Conservation (phyloP, 495 filamentous ascomycete species). For the Lasiosphaeria miniovina region DNA sequence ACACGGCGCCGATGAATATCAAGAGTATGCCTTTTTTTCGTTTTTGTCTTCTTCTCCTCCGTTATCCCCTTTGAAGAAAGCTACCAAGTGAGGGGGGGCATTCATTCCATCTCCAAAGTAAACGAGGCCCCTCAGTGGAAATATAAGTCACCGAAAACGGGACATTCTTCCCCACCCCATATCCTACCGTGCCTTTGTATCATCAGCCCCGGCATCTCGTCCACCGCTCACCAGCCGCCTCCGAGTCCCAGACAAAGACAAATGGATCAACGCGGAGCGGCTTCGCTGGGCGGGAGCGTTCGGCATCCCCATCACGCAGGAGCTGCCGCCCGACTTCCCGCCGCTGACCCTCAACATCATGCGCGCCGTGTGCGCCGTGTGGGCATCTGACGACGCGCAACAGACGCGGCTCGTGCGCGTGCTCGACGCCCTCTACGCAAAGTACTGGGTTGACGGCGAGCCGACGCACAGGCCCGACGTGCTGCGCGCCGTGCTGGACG, state of each 20-base stretch:
- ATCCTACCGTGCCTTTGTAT: no score
- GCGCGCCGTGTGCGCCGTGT: slow-evolving; percentile 43
- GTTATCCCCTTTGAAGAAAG: background rate
- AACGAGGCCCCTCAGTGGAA: background rate
- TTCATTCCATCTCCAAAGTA: background rate
- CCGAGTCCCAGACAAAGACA: slow-evolving; percentile 57
- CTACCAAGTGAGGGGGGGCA: no score
- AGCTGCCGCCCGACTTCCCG: slow-evolving; percentile 58
- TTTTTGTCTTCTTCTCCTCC: background rate
- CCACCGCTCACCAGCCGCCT: background rate
- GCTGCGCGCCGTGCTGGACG: slow-evolving; percentile 44
- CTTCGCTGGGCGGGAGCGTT: slow-evolving; percentile 59
- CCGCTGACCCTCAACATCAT: slow-evolving; percentile 51
- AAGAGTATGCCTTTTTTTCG: slow-evolving; percentile 51
- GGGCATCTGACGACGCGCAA: slow-evolving; percentile 17
- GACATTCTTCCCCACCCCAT: background rate
- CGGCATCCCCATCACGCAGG: slow-evolving; percentile 53
- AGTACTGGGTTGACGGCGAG: slow-evolving; percentile 55
- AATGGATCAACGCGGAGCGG: slow-evolving; percentile 60
- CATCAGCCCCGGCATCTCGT: background rate
- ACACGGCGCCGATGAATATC: slow-evolving; percentile 61
- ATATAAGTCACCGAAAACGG: no score
- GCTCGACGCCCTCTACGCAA: slow-evolving; percentile 51
- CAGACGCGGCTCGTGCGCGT: slow-evolving; percentile 44
- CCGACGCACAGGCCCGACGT: slow-evolving; percentile 51